Evolutionary conservation across 371 early-diverging fungal genomes (phyloP), one percentile per base, ranked within the genome.

Genomic region (Mucor piriformis): DNA sequence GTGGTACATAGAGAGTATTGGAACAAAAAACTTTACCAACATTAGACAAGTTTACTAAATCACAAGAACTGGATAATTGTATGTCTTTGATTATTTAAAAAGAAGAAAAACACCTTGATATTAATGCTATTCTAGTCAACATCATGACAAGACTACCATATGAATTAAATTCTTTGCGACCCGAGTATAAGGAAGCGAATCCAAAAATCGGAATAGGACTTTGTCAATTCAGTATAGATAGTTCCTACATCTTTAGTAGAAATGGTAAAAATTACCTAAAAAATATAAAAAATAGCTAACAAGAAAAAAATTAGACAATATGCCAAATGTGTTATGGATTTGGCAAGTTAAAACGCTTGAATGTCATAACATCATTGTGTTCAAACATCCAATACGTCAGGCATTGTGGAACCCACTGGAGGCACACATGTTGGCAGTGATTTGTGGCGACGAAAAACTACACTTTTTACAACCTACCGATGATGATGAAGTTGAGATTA

Each of bases 261-360:
- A 67, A 67, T 72, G 46, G 46, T 46, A 46, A 46, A n/a, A n/a
- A n/a, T n/a, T n/a, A n/a, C n/a, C 5, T 46, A 24, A 7, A 24
- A 20, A 10, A 21, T 13, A 23, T 13, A 42, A 6, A 4, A 13
- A 6, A 18, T 15, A 13, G n/a, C 18, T 18, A 18, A 20, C 20
- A 18, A 7, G 18, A 16, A 18, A 42, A 42, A 42, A 42, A 38
- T 8, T 46, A 46, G 93, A 90, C 62, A 76, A 70, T 54, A 87
- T 84, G 79, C 88, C 90, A 2, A 82, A 64, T 35, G 63, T 69
- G 0, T 73, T 87, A 11, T 90, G 88, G 85, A 69, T 89, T 15
- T 88, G 88, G 88, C 73, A 84, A 61, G 44, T 85, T 11, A 51
- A 57, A 6, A 53, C 63, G 0, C 53, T 87, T 20, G 51, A 54